Evolutionary conservation across 768 basidiomycete species (phyloP), one percentile per base, ranked within the genome.

Genomic region (Roridomyces roridus): DNA sequence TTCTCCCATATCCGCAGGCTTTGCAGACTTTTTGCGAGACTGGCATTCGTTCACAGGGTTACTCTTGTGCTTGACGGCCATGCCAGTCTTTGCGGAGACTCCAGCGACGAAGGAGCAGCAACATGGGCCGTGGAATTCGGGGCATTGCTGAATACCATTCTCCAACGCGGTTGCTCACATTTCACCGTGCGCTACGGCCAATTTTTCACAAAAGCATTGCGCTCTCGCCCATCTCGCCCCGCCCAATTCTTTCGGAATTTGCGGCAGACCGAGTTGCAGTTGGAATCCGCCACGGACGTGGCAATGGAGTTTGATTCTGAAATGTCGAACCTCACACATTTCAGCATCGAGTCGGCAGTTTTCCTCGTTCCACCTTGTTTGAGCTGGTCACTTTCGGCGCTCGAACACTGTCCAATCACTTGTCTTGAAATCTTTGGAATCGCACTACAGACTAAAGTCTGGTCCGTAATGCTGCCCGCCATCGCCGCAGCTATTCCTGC

Each of bases 81-180:
- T 6, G 23, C 25, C 21, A 44, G 45, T 23, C 34, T 24, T 31
- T n/a, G 28, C 29, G 37, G 45, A 40, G 40, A 17, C 43, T 20
- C 21, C 7, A 39, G 42, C 10, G 28, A 53, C 14, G 17, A 42
- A 40, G 41, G 45, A 20, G 34, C 40, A 14, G 54, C 47, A 35
- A 21, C 28, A 9, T 56, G 48, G 57, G 40, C 55, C 17, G 18
- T 43, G 15, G 51, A 62, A 53, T 50, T 62, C 43, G 37, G 39
- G 36, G 18, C 28, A 5, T 52, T 63, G 5, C 49, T 63, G 5
- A 59, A 63, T 36, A 51, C 37, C 10, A 51, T 55, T 24, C 45
- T 63, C 11, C 43, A 63, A 42, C 52, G 50, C 2, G 57, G 61
- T 14, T 63, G 61, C 50, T 55, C 45, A 4, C 42, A 44, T n/a